Conservation (phyloP, 2,329 filamentous ascomycete species). For the Colletotrichum viniferum region DNA sequence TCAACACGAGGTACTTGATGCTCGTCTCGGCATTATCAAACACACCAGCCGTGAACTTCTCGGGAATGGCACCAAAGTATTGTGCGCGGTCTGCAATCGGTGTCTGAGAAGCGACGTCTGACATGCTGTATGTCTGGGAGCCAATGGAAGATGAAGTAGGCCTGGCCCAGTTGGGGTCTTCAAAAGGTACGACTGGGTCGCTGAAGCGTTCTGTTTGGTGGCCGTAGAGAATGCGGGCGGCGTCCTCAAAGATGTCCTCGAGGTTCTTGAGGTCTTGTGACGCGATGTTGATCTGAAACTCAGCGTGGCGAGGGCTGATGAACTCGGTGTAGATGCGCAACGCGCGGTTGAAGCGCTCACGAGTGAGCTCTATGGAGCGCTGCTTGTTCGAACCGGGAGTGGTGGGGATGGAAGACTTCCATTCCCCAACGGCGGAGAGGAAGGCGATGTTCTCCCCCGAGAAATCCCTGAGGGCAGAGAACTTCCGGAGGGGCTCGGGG, state of each 20-base stretch:
- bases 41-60: conserved; percentile 47
- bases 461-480: conserved; percentile 69
- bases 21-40: conserved; percentile 59
- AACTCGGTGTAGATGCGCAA: conserved; percentile 66
- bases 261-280: conserved; percentile 59
- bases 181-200: conserved; percentile 50
- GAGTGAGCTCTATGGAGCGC: conserved; percentile 35
- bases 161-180: conserved; percentile 11
- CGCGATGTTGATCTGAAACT: conserved; percentile 71
- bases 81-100: not conserved
- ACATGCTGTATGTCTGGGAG: not conserved
- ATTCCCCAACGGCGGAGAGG: conserved; percentile 60
- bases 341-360: conserved; percentile 61
- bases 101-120: not conserved
- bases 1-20: conserved; percentile 56
- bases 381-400: conserved; percentile 14
- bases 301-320: conserved; percentile 63
- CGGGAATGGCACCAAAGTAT: conserved; percentile 35
- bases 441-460: conserved; percentile 76
- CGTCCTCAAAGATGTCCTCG: conserved; percentile 59
- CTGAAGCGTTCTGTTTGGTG: conserved; percentile 34
- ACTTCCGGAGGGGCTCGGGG: conserved; percentile 64
- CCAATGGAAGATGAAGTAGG: not conserved
- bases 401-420: conserved; percentile 48
- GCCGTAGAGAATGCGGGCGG: conserved; percentile 51